A percentile compares a stretch with the other conserved stretches of the same genome.
phyloP scores from a whole-genome alignment of 108 stramenopile species.

The Fistulifera solaris region DNA sequence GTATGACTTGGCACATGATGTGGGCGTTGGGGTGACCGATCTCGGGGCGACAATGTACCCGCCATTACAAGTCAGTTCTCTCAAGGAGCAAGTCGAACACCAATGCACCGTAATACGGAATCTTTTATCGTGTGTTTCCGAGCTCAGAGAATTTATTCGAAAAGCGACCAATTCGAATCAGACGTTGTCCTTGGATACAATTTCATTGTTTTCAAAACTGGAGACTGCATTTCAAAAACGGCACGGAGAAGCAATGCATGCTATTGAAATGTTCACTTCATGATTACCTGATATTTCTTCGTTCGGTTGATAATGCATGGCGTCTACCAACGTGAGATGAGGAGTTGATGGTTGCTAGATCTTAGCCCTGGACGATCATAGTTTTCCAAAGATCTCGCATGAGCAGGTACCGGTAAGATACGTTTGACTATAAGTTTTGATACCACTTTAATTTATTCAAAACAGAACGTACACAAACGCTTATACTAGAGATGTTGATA shows the following conservation, averaged over 20 bases:
- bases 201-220: constrained; percentile 4
- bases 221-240: constrained; percentile 4
- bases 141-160: neutral
- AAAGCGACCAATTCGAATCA: neutral
- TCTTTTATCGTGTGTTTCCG: neutral
- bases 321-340: too few species aligned
- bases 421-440: neutral
- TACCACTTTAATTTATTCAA: too few species aligned
- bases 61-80: constrained; percentile 29
- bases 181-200: neutral
- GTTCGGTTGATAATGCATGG: too few species aligned
- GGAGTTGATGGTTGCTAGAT: too few species aligned
- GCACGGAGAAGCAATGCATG: constrained; percentile 5
- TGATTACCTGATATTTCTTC: too few species aligned
- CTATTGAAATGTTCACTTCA: neutral
- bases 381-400: too few species aligned
- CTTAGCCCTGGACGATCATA: too few species aligned
- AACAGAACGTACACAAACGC: too few species aligned
- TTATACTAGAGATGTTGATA: too few species aligned
- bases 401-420: neutral
- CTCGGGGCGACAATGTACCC: constrained; percentile 69
- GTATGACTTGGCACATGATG: constrained; percentile 33
- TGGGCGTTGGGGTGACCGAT: constrained; percentile 77
- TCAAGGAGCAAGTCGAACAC: constrained; percentile 8
- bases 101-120: constrained; percentile 1